Conservation (phyloP, 164 flowering plant species). For the Euptelea pleiosperma region DNA sequence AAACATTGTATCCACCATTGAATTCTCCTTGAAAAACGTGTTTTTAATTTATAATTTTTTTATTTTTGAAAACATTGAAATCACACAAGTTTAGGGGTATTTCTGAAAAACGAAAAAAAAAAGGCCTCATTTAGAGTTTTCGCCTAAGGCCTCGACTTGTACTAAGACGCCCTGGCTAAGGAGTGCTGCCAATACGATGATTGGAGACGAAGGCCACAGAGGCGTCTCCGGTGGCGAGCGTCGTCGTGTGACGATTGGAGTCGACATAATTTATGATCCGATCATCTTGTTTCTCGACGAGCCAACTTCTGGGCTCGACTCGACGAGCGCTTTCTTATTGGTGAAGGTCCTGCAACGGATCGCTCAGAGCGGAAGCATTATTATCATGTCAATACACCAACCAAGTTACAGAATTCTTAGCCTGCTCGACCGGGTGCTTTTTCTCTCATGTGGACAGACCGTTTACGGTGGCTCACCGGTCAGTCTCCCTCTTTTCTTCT, state of each 20-base stretch:
- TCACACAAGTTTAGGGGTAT: too few species aligned
- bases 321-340: constrained; percentile 58
- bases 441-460: constrained; percentile 64
- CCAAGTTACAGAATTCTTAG: too few species aligned
- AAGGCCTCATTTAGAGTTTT: too few species aligned
- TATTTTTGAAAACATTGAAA: too few species aligned
- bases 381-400: constrained; percentile 51
- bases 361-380: constrained; percentile 54
- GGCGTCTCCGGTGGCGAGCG: constrained; percentile 60
- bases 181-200: constrained; percentile 45
- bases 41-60: too few species aligned
- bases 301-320: constrained; percentile 60
- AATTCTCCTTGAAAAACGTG: too few species aligned
- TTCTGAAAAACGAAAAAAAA: too few species aligned
- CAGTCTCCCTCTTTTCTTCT: constrained; percentile 42
- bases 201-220: constrained; percentile 60
- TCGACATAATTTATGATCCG: too few species aligned
- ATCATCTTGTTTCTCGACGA: constrained; percentile 52
- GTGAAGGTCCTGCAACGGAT: constrained; percentile 52
- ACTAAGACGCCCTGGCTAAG: too few species aligned
- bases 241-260: constrained; percentile 52
- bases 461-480: constrained; percentile 64
- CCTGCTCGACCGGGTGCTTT: constrained; percentile 54
- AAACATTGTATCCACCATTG: too few species aligned
- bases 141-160: too few species aligned